A percentile compares a stretch with the other conserved stretches of the same genome.
Evolutionary conservation across 1,284 basidiomycete genomes (phyloP).

Genomic region (Baeospora myosura): DNA sequence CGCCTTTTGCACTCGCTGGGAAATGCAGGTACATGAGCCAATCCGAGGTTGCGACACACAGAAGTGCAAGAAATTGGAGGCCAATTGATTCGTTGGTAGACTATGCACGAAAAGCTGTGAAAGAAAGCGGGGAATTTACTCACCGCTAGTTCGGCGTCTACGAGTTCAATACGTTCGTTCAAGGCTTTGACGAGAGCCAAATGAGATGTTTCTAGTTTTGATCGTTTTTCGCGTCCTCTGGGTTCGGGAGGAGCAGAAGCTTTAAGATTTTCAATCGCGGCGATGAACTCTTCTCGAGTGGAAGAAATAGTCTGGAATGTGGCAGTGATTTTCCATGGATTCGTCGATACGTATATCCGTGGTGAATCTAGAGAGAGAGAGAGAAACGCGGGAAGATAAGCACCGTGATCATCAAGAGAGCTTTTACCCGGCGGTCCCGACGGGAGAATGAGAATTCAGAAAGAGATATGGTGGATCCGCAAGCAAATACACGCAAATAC

Average conservation of each 20-base stretch:
- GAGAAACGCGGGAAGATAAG: not conserved
- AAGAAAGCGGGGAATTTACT: slow-evolving; percentile 26
- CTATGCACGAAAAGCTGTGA: not conserved
- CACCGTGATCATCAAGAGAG: slow-evolving; percentile 23
- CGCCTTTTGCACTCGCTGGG: slow-evolving; percentile 60
- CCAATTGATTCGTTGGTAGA: not conserved
- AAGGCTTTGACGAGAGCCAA: slow-evolving; percentile 51
- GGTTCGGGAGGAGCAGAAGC: slow-evolving; percentile 37
- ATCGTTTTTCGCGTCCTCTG: slow-evolving; percentile 40
- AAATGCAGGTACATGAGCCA: slow-evolving; percentile 17
- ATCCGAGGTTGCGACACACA: slow-evolving; percentile 12
- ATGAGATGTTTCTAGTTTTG: slow-evolving; percentile 52
- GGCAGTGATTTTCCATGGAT: slow-evolving; percentile 78
- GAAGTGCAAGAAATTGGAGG: slow-evolving; percentile 10
- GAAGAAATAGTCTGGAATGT: slow-evolving; percentile 64
- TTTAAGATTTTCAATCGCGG: slow-evolving; percentile 54
- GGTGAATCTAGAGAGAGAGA: slow-evolving; percentile 57
- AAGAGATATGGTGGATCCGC: slow-evolving; percentile 28
- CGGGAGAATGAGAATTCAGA: too few species aligned
- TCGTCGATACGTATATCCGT: slow-evolving; percentile 70
- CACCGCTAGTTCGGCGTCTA: slow-evolving; percentile 65
- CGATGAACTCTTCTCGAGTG: slow-evolving; percentile 62
- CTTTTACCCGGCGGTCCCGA: slow-evolving; percentile 16
- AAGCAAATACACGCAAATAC: slow-evolving; percentile 69
- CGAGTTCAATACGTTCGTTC: slow-evolving; percentile 52